These are phyloP conservation scores for Verticillium tricorpus DNA, from an alignment of 2,329 filamentous ascomycete species.

Conservation along the genomic window DNA sequence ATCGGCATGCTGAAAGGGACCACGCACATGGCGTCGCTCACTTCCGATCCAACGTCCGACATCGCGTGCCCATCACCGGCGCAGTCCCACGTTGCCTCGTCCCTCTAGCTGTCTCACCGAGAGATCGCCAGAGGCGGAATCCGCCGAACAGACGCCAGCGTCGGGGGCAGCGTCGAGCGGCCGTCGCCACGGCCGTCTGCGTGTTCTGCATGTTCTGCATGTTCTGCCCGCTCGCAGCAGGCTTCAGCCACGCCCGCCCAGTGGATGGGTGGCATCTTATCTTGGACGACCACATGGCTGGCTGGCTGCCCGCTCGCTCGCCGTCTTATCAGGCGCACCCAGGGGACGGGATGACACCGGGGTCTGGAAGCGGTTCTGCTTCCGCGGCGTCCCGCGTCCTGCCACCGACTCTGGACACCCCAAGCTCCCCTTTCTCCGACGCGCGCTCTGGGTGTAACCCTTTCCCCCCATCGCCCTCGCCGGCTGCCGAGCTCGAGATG, in stretches of 20 bases:
- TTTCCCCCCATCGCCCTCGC: not conserved
- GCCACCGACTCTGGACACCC: not conserved
- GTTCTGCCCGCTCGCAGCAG: not conserved
- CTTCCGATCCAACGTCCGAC: not conserved
- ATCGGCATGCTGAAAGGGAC: not conserved
- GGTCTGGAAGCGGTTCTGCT: not conserved
- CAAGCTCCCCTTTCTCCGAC: not conserved
- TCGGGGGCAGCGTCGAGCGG: not conserved
- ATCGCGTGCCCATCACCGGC: not conserved
- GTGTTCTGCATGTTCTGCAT: not conserved
- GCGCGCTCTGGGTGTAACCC: not conserved
- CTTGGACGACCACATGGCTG: not conserved
- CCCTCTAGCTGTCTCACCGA: not conserved
- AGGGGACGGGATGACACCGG: not conserved
- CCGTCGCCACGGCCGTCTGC: not conserved
- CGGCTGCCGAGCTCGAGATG: not conserved
- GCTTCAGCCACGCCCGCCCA: not conserved
- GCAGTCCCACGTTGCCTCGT: not conserved
- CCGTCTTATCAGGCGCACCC: not conserved
- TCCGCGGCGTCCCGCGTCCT: not conserved
- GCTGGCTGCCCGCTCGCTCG: not conserved
- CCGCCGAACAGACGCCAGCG: not conserved
- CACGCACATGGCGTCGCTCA: not conserved
- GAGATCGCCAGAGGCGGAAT: not conserved
- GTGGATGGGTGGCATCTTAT: not conserved